Base-by-base conservation (phyloP, 2,329 filamentous ascomycete genomes). In the Hypoxylon sp. region DNA sequence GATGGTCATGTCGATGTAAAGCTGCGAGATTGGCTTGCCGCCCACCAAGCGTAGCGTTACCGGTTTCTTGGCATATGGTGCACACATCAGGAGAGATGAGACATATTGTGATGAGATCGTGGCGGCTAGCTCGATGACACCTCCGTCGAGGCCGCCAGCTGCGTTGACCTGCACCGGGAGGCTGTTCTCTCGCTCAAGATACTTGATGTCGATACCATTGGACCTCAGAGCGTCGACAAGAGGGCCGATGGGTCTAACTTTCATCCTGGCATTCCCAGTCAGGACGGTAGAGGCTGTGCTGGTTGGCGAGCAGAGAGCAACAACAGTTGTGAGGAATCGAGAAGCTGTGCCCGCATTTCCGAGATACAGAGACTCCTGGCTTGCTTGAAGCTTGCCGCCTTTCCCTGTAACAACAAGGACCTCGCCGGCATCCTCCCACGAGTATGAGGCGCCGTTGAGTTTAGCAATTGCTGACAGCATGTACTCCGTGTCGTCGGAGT, bases 21-120 rank as follows among this genome's bases (percentile, higher is more conserved):
- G 87, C 73, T 98, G 93, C 1, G 94, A 98, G 64, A 99, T 97
- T 38, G 95, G 94, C 74, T 97, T 98, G 52, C 93, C 95, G n/a
- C 95, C 95, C 10, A 98, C 89, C 33, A 99, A 83, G 35, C 88
- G 89, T 64, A 99, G 79, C 0, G 92, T 97, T 31, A 99, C 93
- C 0, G 94, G 91, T 62, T 92, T 88, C 77, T 97, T 97, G 41
- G 95, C 95, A 71, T 98, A 99, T 0, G 95, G 95, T 0, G 95
- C 95, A 57, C 92, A 96, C 91, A 99, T 96, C 48, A 99, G 81
- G 63, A 99, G 87, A 1, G 94, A 97, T 0, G 95, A 98, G 31
- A 99, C 95, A 72, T 98, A 99, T 77, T 99, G 95, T n/a, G 95
- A 98, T 7, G 95, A 99, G 13, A 98, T 90, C 37, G 95, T 98